Evolutionary conservation across 352 stramenopile species (phyloP).

Genomic region (Blastocystis sp.): DNA sequence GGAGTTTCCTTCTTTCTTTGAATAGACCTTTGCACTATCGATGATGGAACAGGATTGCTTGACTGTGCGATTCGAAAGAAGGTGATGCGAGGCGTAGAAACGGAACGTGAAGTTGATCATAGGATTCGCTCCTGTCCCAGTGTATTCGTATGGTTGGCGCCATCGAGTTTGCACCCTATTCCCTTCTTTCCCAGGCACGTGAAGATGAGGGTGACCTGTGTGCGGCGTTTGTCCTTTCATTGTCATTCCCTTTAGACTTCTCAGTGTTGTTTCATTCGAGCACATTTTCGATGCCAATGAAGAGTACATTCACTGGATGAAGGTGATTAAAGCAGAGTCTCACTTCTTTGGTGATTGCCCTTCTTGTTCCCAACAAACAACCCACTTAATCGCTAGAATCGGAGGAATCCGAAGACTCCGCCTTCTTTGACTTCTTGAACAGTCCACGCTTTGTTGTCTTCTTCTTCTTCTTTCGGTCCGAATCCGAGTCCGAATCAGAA

Average conservation of each 20-base stretch:
- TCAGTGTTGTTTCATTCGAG: no score
- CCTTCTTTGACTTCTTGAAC: slow-evolving; percentile 33
- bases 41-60: slow-evolving; percentile 40
- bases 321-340: background rate
- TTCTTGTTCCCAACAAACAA: slow-evolving; percentile 15
- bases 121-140: background rate
- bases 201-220: slow-evolving; percentile 3
- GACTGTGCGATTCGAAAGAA: background rate
- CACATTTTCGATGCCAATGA: slow-evolving; percentile 36
- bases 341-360: background rate
- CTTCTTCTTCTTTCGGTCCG: background rate
- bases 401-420: background rate
- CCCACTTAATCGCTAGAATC: slow-evolving; percentile 44
- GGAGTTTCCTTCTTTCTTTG: background rate
- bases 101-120: no score
- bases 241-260: no score
- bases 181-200: background rate
- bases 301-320: slow-evolving; percentile 45
- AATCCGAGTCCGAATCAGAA: slow-evolving; percentile 12
- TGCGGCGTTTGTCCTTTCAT: background rate
- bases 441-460: slow-evolving; percentile 21
- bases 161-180: background rate
- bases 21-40: slow-evolving; percentile 3
- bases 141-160: background rate
- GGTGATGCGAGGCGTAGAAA: no score